Evolutionary conservation across 441 rosid species (phyloP).

Genomic region (Gossypium schwendimanii): DNA sequence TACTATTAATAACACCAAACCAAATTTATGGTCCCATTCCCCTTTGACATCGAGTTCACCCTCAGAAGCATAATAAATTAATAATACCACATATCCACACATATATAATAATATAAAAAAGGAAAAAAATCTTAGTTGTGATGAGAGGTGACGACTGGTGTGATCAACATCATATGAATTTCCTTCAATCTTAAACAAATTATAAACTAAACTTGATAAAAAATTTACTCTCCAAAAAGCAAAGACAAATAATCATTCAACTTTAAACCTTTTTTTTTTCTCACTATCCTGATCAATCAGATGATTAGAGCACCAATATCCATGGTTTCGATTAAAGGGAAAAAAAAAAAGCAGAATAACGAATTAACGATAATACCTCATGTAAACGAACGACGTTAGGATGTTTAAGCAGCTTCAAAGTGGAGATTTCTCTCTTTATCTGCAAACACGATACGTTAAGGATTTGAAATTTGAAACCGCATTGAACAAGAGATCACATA

Average conservation of each 20-base stretch:
- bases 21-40: not conserved
- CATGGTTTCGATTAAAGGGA: no score
- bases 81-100: not conserved
- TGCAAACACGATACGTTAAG: slow-evolving; percentile 18
- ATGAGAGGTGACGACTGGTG: not conserved
- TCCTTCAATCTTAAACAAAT: not conserved
- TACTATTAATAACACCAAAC: not conserved
- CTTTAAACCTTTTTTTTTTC: no score
- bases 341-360: not conserved
- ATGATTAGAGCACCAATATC: no score
- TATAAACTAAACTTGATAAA: not conserved
- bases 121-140: not conserved
- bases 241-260: no score
- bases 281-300: not conserved
- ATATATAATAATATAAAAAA: not conserved
- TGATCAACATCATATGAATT: not conserved
- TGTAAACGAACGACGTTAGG: slow-evolving; percentile 81
- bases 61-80: not conserved
- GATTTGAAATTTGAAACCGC: not conserved
- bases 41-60: not conserved
- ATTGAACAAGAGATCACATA: no score
- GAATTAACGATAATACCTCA: slow-evolving; percentile 41
- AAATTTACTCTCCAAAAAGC: not conserved
- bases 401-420: slow-evolving; percentile 83
- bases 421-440: slow-evolving; percentile 89